phyloP scores from a whole-genome alignment of 2,329 filamentous ascomycete genomes.

The Phaeoacremonium minimum region DNA sequence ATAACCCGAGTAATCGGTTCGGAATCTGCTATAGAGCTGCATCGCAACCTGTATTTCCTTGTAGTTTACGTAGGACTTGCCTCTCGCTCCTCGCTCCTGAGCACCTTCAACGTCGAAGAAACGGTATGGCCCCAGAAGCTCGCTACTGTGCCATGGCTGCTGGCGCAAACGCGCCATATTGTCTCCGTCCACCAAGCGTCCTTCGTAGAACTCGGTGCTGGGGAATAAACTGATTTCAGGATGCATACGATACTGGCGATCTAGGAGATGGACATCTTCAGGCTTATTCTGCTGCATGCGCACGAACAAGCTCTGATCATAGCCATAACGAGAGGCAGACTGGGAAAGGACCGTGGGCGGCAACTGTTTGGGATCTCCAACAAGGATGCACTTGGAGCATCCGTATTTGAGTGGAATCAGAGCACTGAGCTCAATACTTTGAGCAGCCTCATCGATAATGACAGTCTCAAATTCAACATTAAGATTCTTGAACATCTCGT shows the following conservation, averaged over 20 bases:
- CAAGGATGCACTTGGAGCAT: conserved; percentile 92
- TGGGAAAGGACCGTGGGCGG: conserved; percentile 94
- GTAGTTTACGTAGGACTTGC: conserved; percentile 85
- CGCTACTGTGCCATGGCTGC: conserved; percentile 80
- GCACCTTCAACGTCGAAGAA: conserved; percentile 96
- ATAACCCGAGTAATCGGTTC: conserved; percentile 62
- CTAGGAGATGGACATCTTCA: conserved; percentile 85
- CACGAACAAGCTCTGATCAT: conserved; percentile 97
- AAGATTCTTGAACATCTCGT: conserved; percentile 93
- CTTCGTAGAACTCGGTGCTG: conserved; percentile 88
- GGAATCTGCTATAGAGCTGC: conserved; percentile 76
- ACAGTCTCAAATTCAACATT: conserved; percentile 98
- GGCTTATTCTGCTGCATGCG: conserved; percentile 95
- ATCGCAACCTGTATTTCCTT: conserved; percentile 85
- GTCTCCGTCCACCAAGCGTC: conserved; percentile 76
- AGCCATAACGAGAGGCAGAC: conserved; percentile 86
- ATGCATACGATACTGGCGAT: conserved; percentile 99
- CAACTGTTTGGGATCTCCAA: conserved; percentile 95
- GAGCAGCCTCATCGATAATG: conserved; percentile 95
- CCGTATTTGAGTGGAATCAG: conserved; percentile 97
- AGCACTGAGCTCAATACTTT: conserved; percentile 95
- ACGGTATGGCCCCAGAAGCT: conserved; percentile 82
- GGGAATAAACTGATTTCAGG: conserved; percentile 92
- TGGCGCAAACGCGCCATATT: conserved; percentile 74
- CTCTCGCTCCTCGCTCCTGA: conserved; percentile 74